A percentile compares a stretch with the other conserved stretches of the same genome.
Evolutionary conservation across 805 yeast species (phyloP).

Genomic region (Ogataea zsoltii): DNA sequence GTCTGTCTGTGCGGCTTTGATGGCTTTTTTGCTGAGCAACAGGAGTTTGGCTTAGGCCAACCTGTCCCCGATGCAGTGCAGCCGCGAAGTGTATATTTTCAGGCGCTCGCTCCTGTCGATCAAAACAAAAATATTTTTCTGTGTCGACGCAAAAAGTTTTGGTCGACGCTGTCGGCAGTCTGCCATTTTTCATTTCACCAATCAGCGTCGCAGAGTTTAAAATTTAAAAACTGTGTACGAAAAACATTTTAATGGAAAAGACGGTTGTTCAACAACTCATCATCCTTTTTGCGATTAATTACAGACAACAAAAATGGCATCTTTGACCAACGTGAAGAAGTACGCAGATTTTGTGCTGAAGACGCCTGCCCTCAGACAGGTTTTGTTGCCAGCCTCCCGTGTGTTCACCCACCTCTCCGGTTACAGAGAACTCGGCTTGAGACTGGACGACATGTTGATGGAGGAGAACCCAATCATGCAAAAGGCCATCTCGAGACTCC

Average conservation of each 20-base stretch:
- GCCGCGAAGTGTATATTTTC: not conserved
- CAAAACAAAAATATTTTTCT: too few relatives aligned
- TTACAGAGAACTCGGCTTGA: conserved; percentile 93
- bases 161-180: not conserved
- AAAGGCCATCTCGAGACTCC: conserved; percentile 86
- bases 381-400: conserved; percentile 79
- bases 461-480: conserved; percentile 89
- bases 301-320: conserved; percentile 41
- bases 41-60: too few relatives aligned
- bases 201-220: conserved; percentile 21
- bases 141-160: conserved; percentile 2
- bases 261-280: not conserved
- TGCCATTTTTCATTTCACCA: conserved; percentile 12
- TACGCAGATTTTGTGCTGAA: conserved; percentile 77
- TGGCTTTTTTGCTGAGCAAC: too few relatives aligned
- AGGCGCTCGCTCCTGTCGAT: too few relatives aligned
- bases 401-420: conserved; percentile 76
- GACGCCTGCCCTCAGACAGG: conserved; percentile 73
- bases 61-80: not conserved
- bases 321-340: conserved; percentile 70
- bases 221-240: conserved; percentile 8
- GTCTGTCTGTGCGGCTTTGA: too few relatives aligned
- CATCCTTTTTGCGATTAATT: not conserved
- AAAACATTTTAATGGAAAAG: not conserved
- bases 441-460: conserved; percentile 80